These are phyloP conservation scores for Xerocomus minutiporus DNA, from an alignment of 1,284 basidiomycete genomes.

Conservation along the genomic window DNA sequence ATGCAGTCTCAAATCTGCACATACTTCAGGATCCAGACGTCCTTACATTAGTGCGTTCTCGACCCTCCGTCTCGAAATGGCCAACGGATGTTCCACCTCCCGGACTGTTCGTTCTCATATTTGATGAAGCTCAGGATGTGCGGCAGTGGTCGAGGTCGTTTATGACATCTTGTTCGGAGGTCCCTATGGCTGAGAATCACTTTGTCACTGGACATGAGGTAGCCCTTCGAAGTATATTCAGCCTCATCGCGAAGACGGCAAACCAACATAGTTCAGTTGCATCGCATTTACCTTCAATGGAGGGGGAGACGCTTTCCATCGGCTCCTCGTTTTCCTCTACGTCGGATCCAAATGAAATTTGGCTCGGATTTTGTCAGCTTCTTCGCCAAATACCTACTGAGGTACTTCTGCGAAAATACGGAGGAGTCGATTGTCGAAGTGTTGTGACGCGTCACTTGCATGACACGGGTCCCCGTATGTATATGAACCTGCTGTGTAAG, in stretches of 20 bases:
- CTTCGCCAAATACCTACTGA: constrained; percentile 53
- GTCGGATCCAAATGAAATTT: constrained; percentile 43
- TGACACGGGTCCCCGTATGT: constrained; percentile 61
- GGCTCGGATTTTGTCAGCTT: constrained; percentile 48
- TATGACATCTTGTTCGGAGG: constrained; percentile 30
- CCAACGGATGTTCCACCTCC: constrained; percentile 55
- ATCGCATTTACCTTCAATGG: constrained; percentile 2
- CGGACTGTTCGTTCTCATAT: constrained; percentile 56
- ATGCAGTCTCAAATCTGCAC: constrained; percentile 61
- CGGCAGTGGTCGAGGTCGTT: constrained; percentile 59
- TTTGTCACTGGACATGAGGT: constrained; percentile 45
- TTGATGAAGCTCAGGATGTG: constrained; percentile 45
- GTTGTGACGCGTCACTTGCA: constrained; percentile 58
- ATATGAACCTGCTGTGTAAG: constrained; percentile 3
- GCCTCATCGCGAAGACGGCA: constrained; percentile 17
- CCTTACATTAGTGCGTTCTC: constrained; percentile 40
- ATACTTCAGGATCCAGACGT: constrained; percentile 54
- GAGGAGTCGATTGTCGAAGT: constrained; percentile 45
- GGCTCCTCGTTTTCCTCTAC: constrained; percentile 31
- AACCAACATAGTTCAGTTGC: neutral
- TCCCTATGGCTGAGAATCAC: constrained; percentile 45
- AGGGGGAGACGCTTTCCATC: constrained; percentile 4
- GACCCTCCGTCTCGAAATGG: constrained; percentile 47
- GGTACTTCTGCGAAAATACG: constrained; percentile 35
- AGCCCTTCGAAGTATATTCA: constrained; percentile 40